Evolutionary conservation across 805 yeast species (phyloP).

Genomic region (Lachancea fermentati): DNA sequence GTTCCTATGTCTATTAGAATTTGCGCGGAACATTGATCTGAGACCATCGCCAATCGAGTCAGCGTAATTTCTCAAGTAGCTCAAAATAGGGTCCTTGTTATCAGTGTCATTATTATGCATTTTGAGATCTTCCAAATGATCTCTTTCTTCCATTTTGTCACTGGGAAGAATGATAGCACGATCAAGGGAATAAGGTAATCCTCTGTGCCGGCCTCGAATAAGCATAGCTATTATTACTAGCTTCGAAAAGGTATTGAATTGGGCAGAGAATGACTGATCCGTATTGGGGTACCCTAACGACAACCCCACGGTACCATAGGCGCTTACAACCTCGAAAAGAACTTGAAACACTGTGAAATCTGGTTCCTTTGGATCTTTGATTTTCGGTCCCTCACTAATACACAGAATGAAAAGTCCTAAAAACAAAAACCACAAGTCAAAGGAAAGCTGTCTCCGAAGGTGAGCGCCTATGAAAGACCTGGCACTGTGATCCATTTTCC

Average conservation of each 20-base stretch:
- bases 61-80: conserved; percentile 21
- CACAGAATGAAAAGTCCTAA: conserved; percentile 82
- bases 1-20: no score
- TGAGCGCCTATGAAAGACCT: conserved; percentile 76
- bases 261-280: conserved; percentile 64
- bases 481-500: conserved; percentile 31
- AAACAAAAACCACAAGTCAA: conserved; percentile 91
- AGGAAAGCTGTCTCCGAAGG: conserved; percentile 84
- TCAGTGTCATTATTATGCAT: conserved; percentile 6
- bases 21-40: background rate
- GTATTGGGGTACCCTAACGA: conserved; percentile 75
- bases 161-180: conserved; percentile 87
- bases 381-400: conserved; percentile 70
- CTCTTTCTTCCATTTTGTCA: conserved; percentile 56
- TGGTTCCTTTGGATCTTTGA: conserved; percentile 40
- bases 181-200: conserved; percentile 87
- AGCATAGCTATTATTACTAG: conserved; percentile 82
- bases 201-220: conserved; percentile 95
- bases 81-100: conserved; percentile 27
- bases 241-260: conserved; percentile 70
- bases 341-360: conserved; percentile 64
- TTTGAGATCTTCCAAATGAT: conserved; percentile 44
- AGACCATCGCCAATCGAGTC: conserved; percentile 7
- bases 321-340: conserved; percentile 85
- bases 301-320: conserved; percentile 95